Evolutionary conservation across 306 rosid species (phyloP).

Genomic region (Leucaena leucocephala): DNA sequence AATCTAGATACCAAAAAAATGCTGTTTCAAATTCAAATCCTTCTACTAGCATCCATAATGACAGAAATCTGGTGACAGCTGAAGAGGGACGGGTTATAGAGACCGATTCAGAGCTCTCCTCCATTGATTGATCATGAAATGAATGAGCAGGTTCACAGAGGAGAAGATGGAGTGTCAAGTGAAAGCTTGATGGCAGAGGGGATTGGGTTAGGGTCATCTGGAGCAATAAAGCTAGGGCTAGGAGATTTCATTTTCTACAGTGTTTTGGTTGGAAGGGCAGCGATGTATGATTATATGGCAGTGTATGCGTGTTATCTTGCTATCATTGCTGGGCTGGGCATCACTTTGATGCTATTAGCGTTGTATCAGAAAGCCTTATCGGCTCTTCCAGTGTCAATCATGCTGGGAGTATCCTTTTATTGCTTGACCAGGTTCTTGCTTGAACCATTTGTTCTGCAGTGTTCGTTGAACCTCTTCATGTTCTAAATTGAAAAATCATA

Average conservation of each 20-base stretch:
- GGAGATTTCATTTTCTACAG: slow-evolving; percentile 97
- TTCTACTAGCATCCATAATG: slow-evolving; percentile 25
- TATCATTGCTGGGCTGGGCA: slow-evolving; percentile 85
- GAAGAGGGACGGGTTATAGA: slow-evolving; percentile 66
- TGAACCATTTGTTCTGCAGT: slow-evolving; percentile 83
- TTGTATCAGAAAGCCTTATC: slow-evolving; percentile 92
- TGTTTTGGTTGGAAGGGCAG: slow-evolving; percentile 96
- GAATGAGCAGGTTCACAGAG: slow-evolving; percentile 38
- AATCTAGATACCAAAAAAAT: slow-evolving; percentile 32
- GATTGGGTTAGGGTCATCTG: slow-evolving; percentile 87
- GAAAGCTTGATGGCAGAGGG: slow-evolving; percentile 77
- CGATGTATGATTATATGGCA: slow-evolving; percentile 93
- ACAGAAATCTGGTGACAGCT: slow-evolving; percentile 40
- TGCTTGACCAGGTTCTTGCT: slow-evolving; percentile 80
- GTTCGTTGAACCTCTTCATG: slow-evolving; percentile 88
- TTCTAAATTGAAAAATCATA: slow-evolving; percentile 41
- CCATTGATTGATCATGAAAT: slow-evolving; percentile 63
- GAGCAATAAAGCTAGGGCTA: slow-evolving; percentile 90
- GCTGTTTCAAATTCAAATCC: slow-evolving; percentile 30
- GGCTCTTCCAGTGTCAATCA: slow-evolving; percentile 86
- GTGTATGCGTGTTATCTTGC: slow-evolving; percentile 98
- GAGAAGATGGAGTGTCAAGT: slow-evolving; percentile 39
- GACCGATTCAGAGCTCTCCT: slow-evolving; percentile 44
- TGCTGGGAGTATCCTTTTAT: slow-evolving; percentile 79
- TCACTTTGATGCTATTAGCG: slow-evolving; percentile 86